Percentiles rank a stretch among this genome's conserved stretches.
These are phyloP conservation scores for Lyophyllum atratum DNA, from an alignment of 768 basidiomycete species.

Conservation along the genomic window DNA sequence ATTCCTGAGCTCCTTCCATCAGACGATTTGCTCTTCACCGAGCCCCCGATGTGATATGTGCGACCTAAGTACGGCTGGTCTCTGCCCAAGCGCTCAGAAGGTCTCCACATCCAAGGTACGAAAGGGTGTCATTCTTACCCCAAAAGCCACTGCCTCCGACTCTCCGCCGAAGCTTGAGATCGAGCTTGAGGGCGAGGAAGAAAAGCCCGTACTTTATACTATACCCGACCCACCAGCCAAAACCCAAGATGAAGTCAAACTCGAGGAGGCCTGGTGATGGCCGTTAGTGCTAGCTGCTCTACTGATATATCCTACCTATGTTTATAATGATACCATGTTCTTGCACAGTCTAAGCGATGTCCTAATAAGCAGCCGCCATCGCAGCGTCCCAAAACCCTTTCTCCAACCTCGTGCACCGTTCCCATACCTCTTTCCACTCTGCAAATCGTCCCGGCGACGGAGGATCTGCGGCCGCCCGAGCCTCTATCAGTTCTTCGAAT, in stretches of 20 bases:
- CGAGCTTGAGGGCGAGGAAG: constrained; percentile 29
- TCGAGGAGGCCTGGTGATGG: constrained; percentile 13
- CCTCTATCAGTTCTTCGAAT: constrained; percentile 70
- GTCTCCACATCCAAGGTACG: constrained; percentile 21
- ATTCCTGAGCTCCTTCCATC: not conserved
- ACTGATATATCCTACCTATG: not conserved
- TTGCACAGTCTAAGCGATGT: too few relatives aligned
- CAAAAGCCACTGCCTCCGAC: constrained; percentile 7
- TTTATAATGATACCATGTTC: not conserved
- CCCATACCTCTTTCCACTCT: constrained; percentile 76
- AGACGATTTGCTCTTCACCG: constrained; percentile 71
- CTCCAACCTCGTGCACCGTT: constrained; percentile 75
- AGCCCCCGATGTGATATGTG: constrained; percentile 68
- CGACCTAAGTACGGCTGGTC: constrained; percentile 49
- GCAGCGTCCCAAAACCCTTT: constrained; percentile 84
- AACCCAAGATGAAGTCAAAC: constrained; percentile 3
- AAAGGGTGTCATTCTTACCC: constrained; percentile 22
- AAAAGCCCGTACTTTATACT: constrained; percentile 7
- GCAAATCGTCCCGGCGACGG: constrained; percentile 59
- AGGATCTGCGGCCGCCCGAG: constrained; percentile 56
- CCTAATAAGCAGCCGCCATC: constrained; percentile 31
- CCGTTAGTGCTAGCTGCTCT: not conserved
- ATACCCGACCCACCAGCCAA: not conserved
- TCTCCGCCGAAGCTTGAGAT: constrained; percentile 36
- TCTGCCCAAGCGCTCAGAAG: constrained; percentile 67